Conservation (phyloP, 139 green algal species). For the Chlorella sp. region DNA sequence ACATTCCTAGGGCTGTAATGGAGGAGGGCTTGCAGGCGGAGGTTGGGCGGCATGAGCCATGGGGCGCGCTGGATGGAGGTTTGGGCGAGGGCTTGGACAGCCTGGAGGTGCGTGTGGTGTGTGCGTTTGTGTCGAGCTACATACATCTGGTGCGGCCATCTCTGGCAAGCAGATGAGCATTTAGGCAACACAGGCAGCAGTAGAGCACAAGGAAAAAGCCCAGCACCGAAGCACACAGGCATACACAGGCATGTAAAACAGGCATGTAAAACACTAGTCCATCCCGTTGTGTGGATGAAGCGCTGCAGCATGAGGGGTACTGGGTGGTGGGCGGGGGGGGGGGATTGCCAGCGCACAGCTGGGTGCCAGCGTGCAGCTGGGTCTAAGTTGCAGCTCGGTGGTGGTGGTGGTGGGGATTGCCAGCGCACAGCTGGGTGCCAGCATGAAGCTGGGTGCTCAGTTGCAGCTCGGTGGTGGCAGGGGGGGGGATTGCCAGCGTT, state of each 20-base stretch:
- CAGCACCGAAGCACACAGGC: neutral
- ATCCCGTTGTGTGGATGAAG: too few relatives aligned
- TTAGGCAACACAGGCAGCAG: neutral
- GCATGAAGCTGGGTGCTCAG: too few relatives aligned
- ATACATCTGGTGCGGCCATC: neutral
- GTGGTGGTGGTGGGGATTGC: too few relatives aligned
- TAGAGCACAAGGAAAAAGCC: neutral
- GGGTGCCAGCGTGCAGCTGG: too few relatives aligned
- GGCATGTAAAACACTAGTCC: too few relatives aligned
- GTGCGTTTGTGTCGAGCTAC: neutral
- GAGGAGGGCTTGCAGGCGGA: conserved; percentile 60
- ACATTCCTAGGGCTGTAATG: conserved; percentile 73
- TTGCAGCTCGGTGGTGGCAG: too few relatives aligned
- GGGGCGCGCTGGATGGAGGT: conserved; percentile 77
- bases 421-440: neutral
- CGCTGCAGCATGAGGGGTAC: too few relatives aligned
- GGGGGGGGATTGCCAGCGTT: too few relatives aligned
- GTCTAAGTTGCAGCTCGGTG: too few relatives aligned
- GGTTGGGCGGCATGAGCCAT: conserved; percentile 77
- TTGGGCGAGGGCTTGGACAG: conserved; percentile 51
- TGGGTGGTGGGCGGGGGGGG: too few relatives aligned
- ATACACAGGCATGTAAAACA: neutral
- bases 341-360: neutral
- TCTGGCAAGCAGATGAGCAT: neutral
- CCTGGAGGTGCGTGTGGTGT: conserved; percentile 31